Base-by-base conservation (phyloP, 192 early-diverging fungal species). In the Chytriomyces hyalinus region DNA sequence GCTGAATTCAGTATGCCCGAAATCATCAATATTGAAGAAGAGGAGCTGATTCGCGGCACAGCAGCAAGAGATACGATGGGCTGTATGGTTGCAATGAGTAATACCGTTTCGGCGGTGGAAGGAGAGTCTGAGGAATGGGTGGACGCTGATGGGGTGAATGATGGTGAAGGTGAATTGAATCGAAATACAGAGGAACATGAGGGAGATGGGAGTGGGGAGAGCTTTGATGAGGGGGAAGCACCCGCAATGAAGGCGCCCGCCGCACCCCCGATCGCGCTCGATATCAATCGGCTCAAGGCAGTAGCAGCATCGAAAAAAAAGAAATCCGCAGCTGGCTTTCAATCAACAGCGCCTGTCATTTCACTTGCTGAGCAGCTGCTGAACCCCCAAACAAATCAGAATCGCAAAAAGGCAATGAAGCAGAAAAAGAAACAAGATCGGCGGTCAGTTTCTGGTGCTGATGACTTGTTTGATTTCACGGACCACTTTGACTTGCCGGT, bases 1-100 rank as follows among this genome's bases (percentile, higher is more conserved):
- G 86, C 91, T 72, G 95, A 95, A 81, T 94, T 97, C 75, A 88
- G 93, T 79, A 84, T 96, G 47, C 81, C 84, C 44, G 93, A 93
- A 49, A 81, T 88, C 26, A 80, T 83, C 6, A 82, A 85, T 46
- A 81, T 87, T 22, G 86, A 89, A 71, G 85, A 74, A 8, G 82
- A 87, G 45, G 70, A 75, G 5, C 60, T 87, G 74, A 83, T 85
- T 4, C 78, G 86, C 47, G 80, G 77, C 46, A 81, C 88, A 84
- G 83, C 70, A 61, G 75, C 62, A 82, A 83, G 65, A 73, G 78
- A 46, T 79, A 85, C 6, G 73, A 85, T 69, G 78, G 70, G 17
- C 81, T 78, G 49, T 75, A 84, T 89, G 48, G 71, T 91, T 60
- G 87, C 87, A n/a, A 84, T 90, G 75, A 80, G 36, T 4, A 36